phyloP scores from a whole-genome alignment of 768 basidiomycete genomes.

The Mycena metata region DNA sequence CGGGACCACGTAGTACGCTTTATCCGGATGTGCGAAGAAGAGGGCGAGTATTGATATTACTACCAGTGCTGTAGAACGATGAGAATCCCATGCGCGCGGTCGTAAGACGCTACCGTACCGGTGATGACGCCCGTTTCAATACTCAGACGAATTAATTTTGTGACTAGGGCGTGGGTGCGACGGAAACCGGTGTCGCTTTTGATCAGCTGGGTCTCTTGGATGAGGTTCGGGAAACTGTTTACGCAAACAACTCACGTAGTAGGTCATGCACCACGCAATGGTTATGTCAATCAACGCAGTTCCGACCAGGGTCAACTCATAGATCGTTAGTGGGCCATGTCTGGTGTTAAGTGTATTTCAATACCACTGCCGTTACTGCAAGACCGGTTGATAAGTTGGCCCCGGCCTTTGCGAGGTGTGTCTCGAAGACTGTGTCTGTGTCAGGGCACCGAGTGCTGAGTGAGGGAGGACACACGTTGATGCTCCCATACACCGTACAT shows the following conservation, averaged over 20 bases:
- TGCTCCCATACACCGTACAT: no score
- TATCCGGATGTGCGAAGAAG: background rate
- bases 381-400: no score
- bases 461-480: no score
- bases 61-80: background rate
- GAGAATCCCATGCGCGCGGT: background rate
- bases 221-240: no score
- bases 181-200: background rate
- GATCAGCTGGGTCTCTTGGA: background rate
- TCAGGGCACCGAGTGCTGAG: no score
- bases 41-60: background rate
- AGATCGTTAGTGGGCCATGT: no score
- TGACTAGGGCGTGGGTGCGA: background rate
- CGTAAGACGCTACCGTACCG: background rate
- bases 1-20: background rate
- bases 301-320: background rate
- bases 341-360: no score
- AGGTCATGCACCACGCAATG: background rate
- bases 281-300: background rate
- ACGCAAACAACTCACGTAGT: background rate
- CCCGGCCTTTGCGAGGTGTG: no score
- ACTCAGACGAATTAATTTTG: conserved; percentile 2
- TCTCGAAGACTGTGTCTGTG: no score
- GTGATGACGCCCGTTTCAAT: conserved; percentile 14
- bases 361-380: background rate